Conservation (phyloP, 305 asterid species). For the Striga hermonthica region DNA sequence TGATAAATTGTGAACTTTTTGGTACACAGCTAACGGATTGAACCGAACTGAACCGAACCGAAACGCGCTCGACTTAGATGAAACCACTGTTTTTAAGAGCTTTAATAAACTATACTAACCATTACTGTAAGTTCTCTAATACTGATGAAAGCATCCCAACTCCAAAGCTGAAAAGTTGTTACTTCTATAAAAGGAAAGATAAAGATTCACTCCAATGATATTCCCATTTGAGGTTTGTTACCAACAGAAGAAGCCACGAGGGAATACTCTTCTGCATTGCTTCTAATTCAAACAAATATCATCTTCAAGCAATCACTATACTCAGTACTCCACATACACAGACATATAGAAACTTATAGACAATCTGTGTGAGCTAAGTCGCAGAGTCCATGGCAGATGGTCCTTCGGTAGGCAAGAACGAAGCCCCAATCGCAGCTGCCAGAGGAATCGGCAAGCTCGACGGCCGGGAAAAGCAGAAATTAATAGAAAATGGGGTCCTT, state of each 20-base stretch:
- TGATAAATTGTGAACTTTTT: too few species aligned
- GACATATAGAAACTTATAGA: constrained; percentile 3
- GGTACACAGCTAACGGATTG: too few species aligned
- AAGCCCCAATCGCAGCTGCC: constrained; percentile 53
- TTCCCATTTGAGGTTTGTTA: constrained; percentile 37
- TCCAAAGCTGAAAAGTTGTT: too few species aligned
- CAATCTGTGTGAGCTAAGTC: constrained; percentile 32
- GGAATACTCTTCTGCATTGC: constrained; percentile 55
- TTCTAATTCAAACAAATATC: constrained; percentile 53
- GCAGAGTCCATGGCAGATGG: constrained; percentile 56
- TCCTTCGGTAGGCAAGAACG: too few species aligned
- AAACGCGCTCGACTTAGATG: too few species aligned
- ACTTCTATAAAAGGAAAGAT: constrained; percentile 47
- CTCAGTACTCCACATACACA: constrained; percentile 31
- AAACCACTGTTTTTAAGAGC: too few species aligned
- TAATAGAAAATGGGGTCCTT: constrained; percentile 50
- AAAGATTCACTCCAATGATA: constrained; percentile 43
- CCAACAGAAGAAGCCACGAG: constrained; percentile 21
- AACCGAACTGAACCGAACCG: too few species aligned
- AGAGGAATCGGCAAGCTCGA: constrained; percentile 45
- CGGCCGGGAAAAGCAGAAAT: constrained; percentile 46
- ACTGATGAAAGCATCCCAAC: too few species aligned
- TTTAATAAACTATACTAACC: too few species aligned
- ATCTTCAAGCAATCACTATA: constrained; percentile 55
- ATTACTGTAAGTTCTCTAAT: too few species aligned